Conservation (phyloP, 78 protist genomes). For the Capsaspora owczarzaki region DNA sequence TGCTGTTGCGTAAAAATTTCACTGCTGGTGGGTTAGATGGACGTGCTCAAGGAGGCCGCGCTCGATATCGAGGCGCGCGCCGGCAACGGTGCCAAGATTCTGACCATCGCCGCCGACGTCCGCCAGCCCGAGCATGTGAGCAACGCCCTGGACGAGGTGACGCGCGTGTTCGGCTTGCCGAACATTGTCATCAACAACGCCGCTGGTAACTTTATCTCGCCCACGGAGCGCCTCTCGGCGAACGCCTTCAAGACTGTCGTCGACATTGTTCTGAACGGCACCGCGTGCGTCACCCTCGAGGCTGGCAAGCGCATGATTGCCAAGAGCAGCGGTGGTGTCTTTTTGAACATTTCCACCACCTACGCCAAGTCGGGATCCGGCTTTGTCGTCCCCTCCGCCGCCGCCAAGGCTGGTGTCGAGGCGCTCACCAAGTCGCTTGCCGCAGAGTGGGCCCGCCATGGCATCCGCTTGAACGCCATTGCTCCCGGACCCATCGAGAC, state of each 20-base stretch:
- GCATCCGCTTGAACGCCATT: background rate
- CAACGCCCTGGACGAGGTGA: background rate
- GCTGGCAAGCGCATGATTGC: background rate
- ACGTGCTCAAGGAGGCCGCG: background rate
- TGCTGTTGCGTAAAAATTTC: no score
- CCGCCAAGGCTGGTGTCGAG: slow-evolving; percentile 11
- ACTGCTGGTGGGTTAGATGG: no score
- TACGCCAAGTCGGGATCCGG: slow-evolving; percentile 3
- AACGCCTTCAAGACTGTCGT: slow-evolving; percentile 7
- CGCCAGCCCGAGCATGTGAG: background rate
- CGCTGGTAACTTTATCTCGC: slow-evolving; percentile 20
- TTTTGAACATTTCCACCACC: slow-evolving; percentile 4
- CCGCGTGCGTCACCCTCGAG: background rate
- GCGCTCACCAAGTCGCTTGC: slow-evolving; percentile 2
- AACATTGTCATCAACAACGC: slow-evolving; percentile 14
- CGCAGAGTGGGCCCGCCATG: slow-evolving; percentile 4
- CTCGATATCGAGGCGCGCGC: background rate
- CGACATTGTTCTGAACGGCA: slow-evolving; percentile 12
- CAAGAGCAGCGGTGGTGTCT: background rate
- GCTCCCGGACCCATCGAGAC: slow-evolving; percentile 21
- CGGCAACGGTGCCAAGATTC: slow-evolving; percentile 4
- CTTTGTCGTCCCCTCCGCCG: slow-evolving; percentile 17
- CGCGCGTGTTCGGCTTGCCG: background rate
- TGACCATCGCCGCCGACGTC: background rate
- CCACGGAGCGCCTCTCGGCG: slow-evolving; percentile 15